A percentile compares a stretch with the other conserved stretches of the same genome.
phyloP scores from a whole-genome alignment of 768 basidiomycete genomes.

The Tricholoma terreum region DNA sequence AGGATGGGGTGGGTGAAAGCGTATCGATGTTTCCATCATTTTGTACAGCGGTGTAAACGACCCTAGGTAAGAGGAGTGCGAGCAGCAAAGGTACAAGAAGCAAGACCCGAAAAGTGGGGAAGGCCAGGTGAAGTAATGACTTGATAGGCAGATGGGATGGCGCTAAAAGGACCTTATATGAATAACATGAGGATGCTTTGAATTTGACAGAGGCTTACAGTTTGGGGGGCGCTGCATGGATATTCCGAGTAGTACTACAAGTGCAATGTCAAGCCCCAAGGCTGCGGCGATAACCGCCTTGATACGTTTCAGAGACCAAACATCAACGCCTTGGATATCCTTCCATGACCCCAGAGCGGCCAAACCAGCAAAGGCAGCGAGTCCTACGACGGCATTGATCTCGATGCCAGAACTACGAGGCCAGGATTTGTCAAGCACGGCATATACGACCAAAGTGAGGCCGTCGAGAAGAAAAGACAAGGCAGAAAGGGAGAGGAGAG shows the following conservation, averaged over 20 bases:
- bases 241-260: slow-evolving; percentile 53
- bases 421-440: slow-evolving; percentile 68
- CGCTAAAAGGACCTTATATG: background rate
- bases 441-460: slow-evolving; percentile 61
- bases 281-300: slow-evolving; percentile 52
- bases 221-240: slow-evolving; percentile 32
- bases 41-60: slow-evolving; percentile 55
- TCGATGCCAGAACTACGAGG: slow-evolving; percentile 60
- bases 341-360: slow-evolving; percentile 79
- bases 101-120: slow-evolving; percentile 65
- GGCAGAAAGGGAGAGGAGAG: slow-evolving; percentile 65
- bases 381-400: slow-evolving; percentile 63
- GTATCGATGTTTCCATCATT: slow-evolving; percentile 39
- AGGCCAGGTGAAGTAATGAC: slow-evolving; percentile 37
- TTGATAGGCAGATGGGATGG: slow-evolving; percentile 23
- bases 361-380: slow-evolving; percentile 67
- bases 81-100: slow-evolving; percentile 58
- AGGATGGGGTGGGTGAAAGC: slow-evolving; percentile 43
- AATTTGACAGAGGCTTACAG: slow-evolving; percentile 25
- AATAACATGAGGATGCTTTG: slow-evolving; percentile 5
- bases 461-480: slow-evolving; percentile 79
- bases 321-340: slow-evolving; percentile 64
- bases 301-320: slow-evolving; percentile 63
- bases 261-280: slow-evolving; percentile 56
- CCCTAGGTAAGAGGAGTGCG: slow-evolving; percentile 60